Evolutionary conservation across 805 yeast species (phyloP), one percentile per base, ranked within the genome.

Genomic region (Phaffomyces antillensis): DNA sequence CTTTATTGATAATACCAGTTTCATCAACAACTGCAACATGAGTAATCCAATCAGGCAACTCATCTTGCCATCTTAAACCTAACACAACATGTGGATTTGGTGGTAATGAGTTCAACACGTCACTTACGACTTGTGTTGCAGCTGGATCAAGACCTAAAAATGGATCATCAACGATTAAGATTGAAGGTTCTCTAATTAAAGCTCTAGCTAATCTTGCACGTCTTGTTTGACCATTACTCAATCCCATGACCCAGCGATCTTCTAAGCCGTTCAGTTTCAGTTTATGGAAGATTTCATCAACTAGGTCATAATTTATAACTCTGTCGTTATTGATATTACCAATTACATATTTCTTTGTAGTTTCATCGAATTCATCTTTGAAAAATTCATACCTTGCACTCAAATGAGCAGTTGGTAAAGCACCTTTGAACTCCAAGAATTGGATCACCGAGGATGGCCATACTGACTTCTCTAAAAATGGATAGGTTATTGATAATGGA

Each of bases 221-320:
- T 54, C 99, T 73, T 61, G 86, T 80, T 63, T 93, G 99, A 0
- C 99, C 99, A 62, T 93, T 93, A 61, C 96, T 86, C 37, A 93
- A 67, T 0, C 91, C 86, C 61, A 87, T 86, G 31, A 86, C 77
- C 88, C 95, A 91, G 47, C 87, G 76, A 44, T 78, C 72, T 43
- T 77, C 70, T 40, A 89, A 62, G 0, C 76, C 80, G 7, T 60
- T 63, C 47, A 91, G 66, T 40, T 76, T 69, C 45, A 93, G 72
- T 26, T 66, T 63, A 5, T 67, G 60, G 10, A 85, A 55, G 18
- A 84, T 65, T 1, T 59, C 52, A 1, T 67, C 61, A 10, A 80
- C 68, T 31, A 69, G 61, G 0, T 54, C 56, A 30, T 57, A 50
- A 44, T 75, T 67, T 5, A 67, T 59, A 10, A 39, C 40, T 53